phyloP scores from a whole-genome alignment of 2,329 filamentous ascomycete genomes.

The Scytalidium lignicola region DNA sequence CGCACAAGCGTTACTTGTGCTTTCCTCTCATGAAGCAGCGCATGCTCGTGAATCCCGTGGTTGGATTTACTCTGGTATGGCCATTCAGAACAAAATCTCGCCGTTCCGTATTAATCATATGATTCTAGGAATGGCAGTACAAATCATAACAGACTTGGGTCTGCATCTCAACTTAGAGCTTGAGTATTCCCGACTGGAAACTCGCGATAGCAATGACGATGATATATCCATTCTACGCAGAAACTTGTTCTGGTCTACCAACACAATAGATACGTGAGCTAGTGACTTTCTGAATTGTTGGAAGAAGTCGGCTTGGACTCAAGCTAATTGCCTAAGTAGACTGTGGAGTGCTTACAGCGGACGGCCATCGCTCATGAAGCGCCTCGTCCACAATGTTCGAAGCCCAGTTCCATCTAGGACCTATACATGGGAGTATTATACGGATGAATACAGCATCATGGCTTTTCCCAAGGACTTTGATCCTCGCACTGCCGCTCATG shows the following conservation, averaged over 20 bases:
- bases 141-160: conserved; percentile 7
- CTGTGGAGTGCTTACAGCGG: background rate
- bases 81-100: background rate
- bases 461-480: background rate
- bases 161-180: conserved; percentile 4
- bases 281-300: background rate
- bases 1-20: conserved; percentile 1
- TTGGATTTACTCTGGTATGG: conserved; percentile 1
- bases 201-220: background rate
- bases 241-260: background rate
- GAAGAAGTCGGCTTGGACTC: background rate
- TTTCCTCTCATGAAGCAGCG: conserved; percentile 1
- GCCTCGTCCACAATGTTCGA: background rate
- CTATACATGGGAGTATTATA: background rate
- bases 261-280: background rate
- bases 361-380: background rate
- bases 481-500: background rate
- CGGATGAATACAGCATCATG: background rate
- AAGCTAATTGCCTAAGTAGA: background rate
- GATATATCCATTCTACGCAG: background rate
- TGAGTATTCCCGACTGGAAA: background rate
- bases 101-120: background rate
- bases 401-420: background rate
- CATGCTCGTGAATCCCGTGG: conserved; percentile 1
- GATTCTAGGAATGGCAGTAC: conserved; percentile 9